Base-by-base conservation (phyloP, 75 land plant species). In the Selaginella tamariscina region DNA sequence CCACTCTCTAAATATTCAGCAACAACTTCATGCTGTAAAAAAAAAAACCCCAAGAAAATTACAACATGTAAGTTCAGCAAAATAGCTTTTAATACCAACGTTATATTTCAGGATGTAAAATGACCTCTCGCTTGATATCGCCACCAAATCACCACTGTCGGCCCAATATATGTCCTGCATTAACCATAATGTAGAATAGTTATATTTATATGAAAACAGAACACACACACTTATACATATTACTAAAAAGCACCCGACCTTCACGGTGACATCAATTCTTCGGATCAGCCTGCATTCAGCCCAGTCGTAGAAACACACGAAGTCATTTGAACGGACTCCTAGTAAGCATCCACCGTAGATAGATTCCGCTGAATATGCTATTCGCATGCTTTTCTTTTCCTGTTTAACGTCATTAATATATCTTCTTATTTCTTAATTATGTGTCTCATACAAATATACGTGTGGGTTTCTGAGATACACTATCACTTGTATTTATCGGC, bases 281-380 rank as follows among this genome's bases (percentile, higher is more conserved):
- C 88, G 85, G 69, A 94, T 85, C 69, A 94, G 71, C 54, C 96
- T 75, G 79, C 99, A 94, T 28, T 94, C 99, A 55, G 85, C 84
- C 99, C 99, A 94, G 67, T 94, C 99, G 82, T 94, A 94, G 62
- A 94, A 94, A 73, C 99, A 94, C 54, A 94, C 82, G 32, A 87
- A 94, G 67, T 94, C 99, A 81, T 84, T 94, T 54, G 99, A 85
- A 73, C 96, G 86, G 70, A 90, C 93, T 27, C 94, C 91, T 72
- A 94, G 56, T 56, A 94, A 73, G 28, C 75, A 70, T 71, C 99
- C 99, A 9, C 99, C 99, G 82, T 77, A 87, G 65, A 94, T 94
- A 24, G 81, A 86, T 64, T 94, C 99, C 9, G 99, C 99, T 30
- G 96, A 85, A 78, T 87, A 90, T 27, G 96, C 82, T 22, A 96